A percentile compares a stretch with the other conserved stretches of the same genome.
Conservation (phyloP, 2,329 filamentous ascomycete species). For the Fusarium sp. region DNA sequence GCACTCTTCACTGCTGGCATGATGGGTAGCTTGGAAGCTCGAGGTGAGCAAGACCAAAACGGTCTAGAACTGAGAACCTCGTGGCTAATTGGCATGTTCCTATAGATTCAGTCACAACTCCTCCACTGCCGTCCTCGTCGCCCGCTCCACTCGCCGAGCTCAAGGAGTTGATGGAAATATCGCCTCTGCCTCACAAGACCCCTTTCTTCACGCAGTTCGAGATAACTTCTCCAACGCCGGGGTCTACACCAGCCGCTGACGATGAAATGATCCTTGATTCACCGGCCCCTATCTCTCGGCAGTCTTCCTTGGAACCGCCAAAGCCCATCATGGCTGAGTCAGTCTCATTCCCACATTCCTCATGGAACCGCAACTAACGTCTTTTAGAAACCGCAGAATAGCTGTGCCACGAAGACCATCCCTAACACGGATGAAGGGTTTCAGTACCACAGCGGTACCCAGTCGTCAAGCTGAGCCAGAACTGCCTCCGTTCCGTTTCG, state of each 20-base stretch:
- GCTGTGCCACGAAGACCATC: slow-evolving; percentile 79
- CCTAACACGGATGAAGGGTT: slow-evolving; percentile 79
- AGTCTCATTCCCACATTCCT: slow-evolving; percentile 52
- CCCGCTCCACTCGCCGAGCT: slow-evolving; percentile 78
- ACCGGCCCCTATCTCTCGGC: slow-evolving; percentile 64
- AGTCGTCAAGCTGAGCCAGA: slow-evolving; percentile 74
- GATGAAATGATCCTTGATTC: slow-evolving; percentile 70
- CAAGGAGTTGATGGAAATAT: slow-evolving; percentile 97
- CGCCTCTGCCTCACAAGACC: slow-evolving; percentile 89
- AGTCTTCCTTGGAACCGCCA: slow-evolving; percentile 62
- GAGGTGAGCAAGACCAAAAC: slow-evolving; percentile 49
- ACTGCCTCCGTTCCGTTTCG: slow-evolving; percentile 82
- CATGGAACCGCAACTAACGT: slow-evolving; percentile 43
- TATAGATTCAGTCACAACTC: slow-evolving; percentile 82
- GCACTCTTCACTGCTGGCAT: slow-evolving; percentile 58
- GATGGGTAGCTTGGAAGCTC: slow-evolving; percentile 53
- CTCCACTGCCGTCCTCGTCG: slow-evolving; percentile 85
- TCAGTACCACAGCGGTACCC: slow-evolving; percentile 75
- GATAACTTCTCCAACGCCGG: slow-evolving; percentile 79
- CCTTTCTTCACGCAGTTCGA: slow-evolving; percentile 75
- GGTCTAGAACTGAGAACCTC: slow-evolving; percentile 1
- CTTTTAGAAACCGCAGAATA: slow-evolving; percentile 70
- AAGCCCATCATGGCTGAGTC: slow-evolving; percentile 67
- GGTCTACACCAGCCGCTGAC: slow-evolving; percentile 59
- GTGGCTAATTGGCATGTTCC: slow-evolving; percentile 43